Evolutionary conservation across 768 basidiomycete genomes (phyloP), one percentile per base, ranked within the genome.

Genomic region (Kwoniella dejecticola): DNA sequence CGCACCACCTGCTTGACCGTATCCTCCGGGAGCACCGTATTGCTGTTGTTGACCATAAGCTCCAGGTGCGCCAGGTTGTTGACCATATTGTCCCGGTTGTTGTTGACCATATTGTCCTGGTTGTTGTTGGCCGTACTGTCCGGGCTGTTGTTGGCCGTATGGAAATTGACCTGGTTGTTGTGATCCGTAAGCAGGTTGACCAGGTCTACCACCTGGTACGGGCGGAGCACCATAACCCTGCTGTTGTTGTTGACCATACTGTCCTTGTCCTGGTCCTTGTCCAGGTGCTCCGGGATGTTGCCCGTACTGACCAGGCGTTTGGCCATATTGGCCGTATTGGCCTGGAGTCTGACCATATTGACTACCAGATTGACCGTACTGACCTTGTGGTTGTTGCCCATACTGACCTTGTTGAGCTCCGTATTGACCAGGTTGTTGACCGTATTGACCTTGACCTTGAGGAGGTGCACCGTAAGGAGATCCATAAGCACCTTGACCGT

Each of bases 41-140:
- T 31, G 45, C 3, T 30, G 30, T 30, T 45, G 56, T 13, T 45
- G 56, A 48, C 56, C 56, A 40, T 30, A 40, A 13, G 41, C 41
- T 13, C 41, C 40, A 21, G 47, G 29, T 11, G 41, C 41, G 5
- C 44, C 44, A 23, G 60, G 68, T 12, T 50, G 53, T 19, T 57
- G 44, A 12, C 46, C 46, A 3, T 33, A 44, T 38, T 29, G 54
- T 21, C 44, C 44, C 19, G 63, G 64, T n/a, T 57, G 54, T 41
- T 68, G 69, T 50, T 73, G 64, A 33, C 66, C 68, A 52, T 73
- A 69, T 40, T 64, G 68, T 12, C 50, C 55, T 23, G 57, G 53
- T 17, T 44, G 50, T 26, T 62, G 60, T 33, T 55, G 52, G 23
- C 38, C 52, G 26, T 40, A 54, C 12, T 31, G 38, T 19, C 26